These are phyloP conservation scores for Wickerhamomyces mucosus DNA, from an alignment of 805 yeast genomes.

Conservation along the genomic window DNA sequence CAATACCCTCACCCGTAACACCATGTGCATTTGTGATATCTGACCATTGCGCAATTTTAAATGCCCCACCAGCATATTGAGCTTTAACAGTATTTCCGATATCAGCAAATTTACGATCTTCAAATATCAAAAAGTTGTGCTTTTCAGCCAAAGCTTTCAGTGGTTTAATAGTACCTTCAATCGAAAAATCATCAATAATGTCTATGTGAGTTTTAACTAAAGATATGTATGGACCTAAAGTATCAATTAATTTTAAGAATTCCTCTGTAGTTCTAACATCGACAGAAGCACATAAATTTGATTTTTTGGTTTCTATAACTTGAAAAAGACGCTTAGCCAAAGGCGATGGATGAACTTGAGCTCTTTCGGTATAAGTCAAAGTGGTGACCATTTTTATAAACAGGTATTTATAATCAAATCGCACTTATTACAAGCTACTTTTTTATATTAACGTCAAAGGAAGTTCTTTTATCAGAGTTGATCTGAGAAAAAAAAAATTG, in stretches of 20 bases:
- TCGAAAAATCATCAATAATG: conserved; percentile 79
- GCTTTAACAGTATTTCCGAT: conserved; percentile 95
- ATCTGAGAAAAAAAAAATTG: too few relatives aligned
- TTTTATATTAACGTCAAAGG: too few relatives aligned
- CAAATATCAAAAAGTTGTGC: conserved; percentile 86
- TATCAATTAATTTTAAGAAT: conserved; percentile 61
- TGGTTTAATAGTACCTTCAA: conserved; percentile 72
- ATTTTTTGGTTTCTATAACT: conserved; percentile 69
- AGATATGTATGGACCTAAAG: conserved; percentile 85
- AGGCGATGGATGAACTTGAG: conserved; percentile 60
- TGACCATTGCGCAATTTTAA: conserved; percentile 86
- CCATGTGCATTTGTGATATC: conserved; percentile 98
- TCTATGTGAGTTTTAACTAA: conserved; percentile 92
- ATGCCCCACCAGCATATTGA: conserved; percentile 87
- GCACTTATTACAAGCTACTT: too few relatives aligned
- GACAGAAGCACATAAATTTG: conserved; percentile 90
- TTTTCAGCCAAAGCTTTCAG: conserved; percentile 62
- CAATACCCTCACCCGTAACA: conserved; percentile 91
- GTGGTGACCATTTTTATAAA: conserved; percentile 20
- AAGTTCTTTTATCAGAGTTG: too few relatives aligned
- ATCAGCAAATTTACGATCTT: conserved; percentile 97
- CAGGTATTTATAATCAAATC: too few relatives aligned
- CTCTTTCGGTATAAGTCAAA: conserved; percentile 56
- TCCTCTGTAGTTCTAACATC: conserved; percentile 81
- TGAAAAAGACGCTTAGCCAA: conserved; percentile 67